A percentile compares a stretch with the other conserved stretches of the same genome.
These are phyloP conservation scores for Sordariomycetes sp. DNA, from an alignment of 2,329 filamentous ascomycete genomes.

Conservation along the genomic window DNA sequence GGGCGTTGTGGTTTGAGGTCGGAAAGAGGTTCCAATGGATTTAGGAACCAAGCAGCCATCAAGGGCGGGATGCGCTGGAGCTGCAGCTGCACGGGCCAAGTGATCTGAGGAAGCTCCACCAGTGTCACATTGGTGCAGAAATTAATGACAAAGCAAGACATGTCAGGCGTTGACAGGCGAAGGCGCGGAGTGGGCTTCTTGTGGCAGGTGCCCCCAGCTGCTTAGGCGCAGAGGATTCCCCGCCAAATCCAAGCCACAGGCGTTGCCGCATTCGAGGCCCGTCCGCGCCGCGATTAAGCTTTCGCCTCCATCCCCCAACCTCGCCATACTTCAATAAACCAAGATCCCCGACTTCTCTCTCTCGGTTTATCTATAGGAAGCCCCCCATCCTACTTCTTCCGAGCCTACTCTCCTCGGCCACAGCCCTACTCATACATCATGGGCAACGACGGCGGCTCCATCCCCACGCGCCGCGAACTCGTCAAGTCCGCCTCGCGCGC, in stretches of 20 bases:
- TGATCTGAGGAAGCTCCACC: not conserved
- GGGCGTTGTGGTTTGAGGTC: not conserved
- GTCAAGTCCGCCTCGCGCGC: constrained; percentile 85
- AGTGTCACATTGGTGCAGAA: too few species aligned
- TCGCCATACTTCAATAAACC: too few species aligned
- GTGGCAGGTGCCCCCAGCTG: not conserved
- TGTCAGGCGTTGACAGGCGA: not conserved
- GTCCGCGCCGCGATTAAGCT: too few species aligned
- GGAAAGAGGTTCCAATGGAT: not conserved
- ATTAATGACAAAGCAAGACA: not conserved
- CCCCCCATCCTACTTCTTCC: not conserved
- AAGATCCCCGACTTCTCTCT: not conserved
- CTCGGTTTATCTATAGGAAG: not conserved
- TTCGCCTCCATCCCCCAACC: too few species aligned
- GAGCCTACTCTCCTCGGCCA: not conserved
- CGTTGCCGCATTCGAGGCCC: too few species aligned
- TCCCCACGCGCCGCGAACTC: constrained; percentile 89
- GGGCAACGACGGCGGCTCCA: constrained; percentile 97
- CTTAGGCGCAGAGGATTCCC: too few species aligned
- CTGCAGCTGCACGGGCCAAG: not conserved
- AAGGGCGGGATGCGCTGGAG: not conserved
- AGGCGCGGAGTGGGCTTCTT: not conserved
- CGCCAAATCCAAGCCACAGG: too few species aligned
- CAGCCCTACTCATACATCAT: constrained; percentile 35
- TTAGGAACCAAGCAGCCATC: not conserved